Base-by-base conservation (phyloP, 805 yeast species). In the Monosporozyma aquatica region DNA sequence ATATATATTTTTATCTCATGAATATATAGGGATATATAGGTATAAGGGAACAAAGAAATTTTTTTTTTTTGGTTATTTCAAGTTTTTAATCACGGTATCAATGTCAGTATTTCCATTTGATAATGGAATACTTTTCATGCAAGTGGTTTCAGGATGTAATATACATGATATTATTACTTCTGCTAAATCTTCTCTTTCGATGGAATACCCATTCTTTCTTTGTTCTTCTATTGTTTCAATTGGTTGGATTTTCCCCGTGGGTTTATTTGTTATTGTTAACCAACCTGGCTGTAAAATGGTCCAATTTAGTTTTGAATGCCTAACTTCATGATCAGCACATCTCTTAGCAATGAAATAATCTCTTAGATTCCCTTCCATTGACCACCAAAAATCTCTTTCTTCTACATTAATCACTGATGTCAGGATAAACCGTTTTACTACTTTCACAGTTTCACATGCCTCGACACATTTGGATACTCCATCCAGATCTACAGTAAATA, bases 261-360 rank as follows among this genome's bases (percentile, higher is more conserved):
- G 30, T 0, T 66, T 68, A 9, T 50, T 56, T 1, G 59, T 36
- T 8, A 38, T 15, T 10, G 33, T 21, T 23, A 48, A 63, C 13
- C 40, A 7, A 1, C 78, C 75, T 2, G 84, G 83, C 47, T 69
- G 74, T 39, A 78, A 54, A 40, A 78, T 75, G 1, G 82, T 77
- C 64, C 65, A 78, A 49, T 76, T 73, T 49, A 72, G 63, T 3
- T 61, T 55, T 11, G 67, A 55, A 25, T 61, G 56, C 42, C 68
- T 68, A 39, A 70, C 48, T 36, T 60, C 62, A 39, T 66, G 56
- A 52, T 78, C 85, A 2, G 83, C 81, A 44, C 75, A 74, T 50
- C 71, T 73, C 56, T 78, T 78, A 11, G 81, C 78, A 44, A 75
- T 74, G 50, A 69, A 78, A 59, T 78, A 78, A 25, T 70, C 55